Base-by-base conservation (phyloP, 495 filamentous ascomycete species). In the Neurospora pannonica region DNA sequence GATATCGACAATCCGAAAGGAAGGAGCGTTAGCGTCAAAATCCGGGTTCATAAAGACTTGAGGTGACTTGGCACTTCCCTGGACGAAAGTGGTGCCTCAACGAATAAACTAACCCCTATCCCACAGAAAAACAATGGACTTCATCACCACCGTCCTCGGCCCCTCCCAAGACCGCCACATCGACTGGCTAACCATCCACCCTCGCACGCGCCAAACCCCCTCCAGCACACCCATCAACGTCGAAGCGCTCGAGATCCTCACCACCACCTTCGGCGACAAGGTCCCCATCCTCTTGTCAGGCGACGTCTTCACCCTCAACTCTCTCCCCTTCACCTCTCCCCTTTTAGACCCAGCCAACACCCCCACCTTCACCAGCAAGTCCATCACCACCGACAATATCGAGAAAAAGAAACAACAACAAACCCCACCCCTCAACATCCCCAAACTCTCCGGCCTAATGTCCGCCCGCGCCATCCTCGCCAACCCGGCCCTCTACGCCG, bases 181-280 rank as follows among this genome's bases (percentile, higher is more conserved):
- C 60, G 88, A 90, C 81, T 91, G 86, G 77, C 82, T 92, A 9
- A 92, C 90, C 42, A 87, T 92, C 72, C 90, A 92, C 78, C 89
- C 89, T 31, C 85, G 90, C 15, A 85, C 84, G 38, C 82, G 87
- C 9, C 82, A 78, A 36, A 90, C 89, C 19, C 87, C 85, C 6
- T 89, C 86, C 31, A 86, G 81, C 76, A 81, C 83, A 2, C 86
- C 90, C 3, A 89, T 90, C 71, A 84, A 90, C 76, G 74, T 89
- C 40, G 87, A 88, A 60, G 88, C 89, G 0, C 86, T 92, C n/a
- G 81, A 83, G 67, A 42, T 88, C 4, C 80, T 91, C 0, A 86
- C 86, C 8, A 81, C 84, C 15, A 83, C 81, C 67, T 85, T 84
- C 43, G 83, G 84, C 38, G 71, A 77, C 60, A 80, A 79, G 13